Evolutionary conservation across 1,284 basidiomycete genomes (phyloP), one percentile per base, ranked within the genome.

Genomic region (Cutaneotrichosporon spelunceum): DNA sequence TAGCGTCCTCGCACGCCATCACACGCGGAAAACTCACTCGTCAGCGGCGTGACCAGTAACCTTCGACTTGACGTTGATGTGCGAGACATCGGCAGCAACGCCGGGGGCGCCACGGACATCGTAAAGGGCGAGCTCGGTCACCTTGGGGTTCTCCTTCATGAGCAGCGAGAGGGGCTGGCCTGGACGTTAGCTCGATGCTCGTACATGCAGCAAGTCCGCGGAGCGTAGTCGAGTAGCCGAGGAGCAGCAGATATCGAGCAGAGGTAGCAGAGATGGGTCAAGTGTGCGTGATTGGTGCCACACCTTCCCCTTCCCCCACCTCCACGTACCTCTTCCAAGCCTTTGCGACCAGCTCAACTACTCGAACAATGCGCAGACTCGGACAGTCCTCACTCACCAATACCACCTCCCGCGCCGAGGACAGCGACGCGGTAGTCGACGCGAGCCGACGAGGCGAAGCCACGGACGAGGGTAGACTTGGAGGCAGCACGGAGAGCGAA

Each of bases 51-150:
- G 90, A 36, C 91, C 91, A 70, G 86, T 83, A 62, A 93, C 79
- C 42, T 57, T 65, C 34, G 77, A 78, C 61, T 67, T 58, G 63
- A 80, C 80, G 80, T 83, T 82, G 77, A 96, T 92, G 80, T 97
- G 93, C 65, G 89, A 90, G 66, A 97, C 84, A 83, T 98, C 93
- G 68, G 88, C 91, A 60, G 93, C 93, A 69, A 99, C 94, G 81
- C 96, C 95, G 52, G 93, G 93, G 16, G 94, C 91, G 79, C 92
- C 91, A 78, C 92, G 89, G 81, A 99, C 94, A 91, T 99, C 96
- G 80, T 86, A 98, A 66, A 98, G 87, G 58, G 87, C 83, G 64
- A 99, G 87, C 85, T 88, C 84, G 60, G 89, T 90, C 74, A 98
- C 84, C 66, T 86, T 82, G 36, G 89, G 85, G 82, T 93, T 90